Evolutionary conservation across 139 green algal species (phyloP), one percentile per base, ranked within the genome.

Genomic region (Zygnema cylindricum): DNA sequence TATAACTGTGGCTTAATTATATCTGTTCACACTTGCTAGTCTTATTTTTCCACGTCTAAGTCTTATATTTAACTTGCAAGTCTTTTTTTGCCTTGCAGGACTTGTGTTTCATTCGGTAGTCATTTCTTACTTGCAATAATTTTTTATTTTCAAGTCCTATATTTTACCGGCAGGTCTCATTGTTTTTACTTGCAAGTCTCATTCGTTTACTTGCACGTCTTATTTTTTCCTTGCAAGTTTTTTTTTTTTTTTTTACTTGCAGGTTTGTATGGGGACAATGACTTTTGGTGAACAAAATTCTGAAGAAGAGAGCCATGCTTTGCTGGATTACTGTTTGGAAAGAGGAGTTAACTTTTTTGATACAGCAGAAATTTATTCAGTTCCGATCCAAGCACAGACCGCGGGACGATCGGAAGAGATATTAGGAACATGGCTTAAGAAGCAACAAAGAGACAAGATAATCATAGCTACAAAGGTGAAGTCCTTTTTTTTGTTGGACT

Each of bases 291-390:
- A 91, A 43, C 95, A 97, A 79, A 97, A 96, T 76, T 94, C 92
- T 21, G 92, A 94, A 69, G 73, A 87, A 83, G 93, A 96, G 85
- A 93, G 92, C n/a, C 92, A 95, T 69, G 83, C 90, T 71, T 92
- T 95, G 86, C 83, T 96, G 33, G 88, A 92, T 77, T 94, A 94
- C 49, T 92, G 93, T 0, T 69, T 92, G 43, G 91, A 94, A n/a
- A 78, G 84, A 32, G 95, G 94, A 3, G 76, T 98, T 40, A 98
- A 98, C 92, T 98, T 98, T 84, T 84, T 98, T 35, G 96, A 98
- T 88, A 97, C 96, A 0, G 95, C 94, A 25, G 94, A 98, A 84
- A 95, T 97, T 0, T 90, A 90, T 38, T 39, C 78, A 0, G 88
- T 98, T 1, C 88, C 73, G 36, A 83, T 39, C 54, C 83, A 73